Evolutionary conservation across 805 yeast genomes (phyloP), one percentile per base, ranked within the genome.

Genomic region (Kluyveromyces lactis): DNA sequence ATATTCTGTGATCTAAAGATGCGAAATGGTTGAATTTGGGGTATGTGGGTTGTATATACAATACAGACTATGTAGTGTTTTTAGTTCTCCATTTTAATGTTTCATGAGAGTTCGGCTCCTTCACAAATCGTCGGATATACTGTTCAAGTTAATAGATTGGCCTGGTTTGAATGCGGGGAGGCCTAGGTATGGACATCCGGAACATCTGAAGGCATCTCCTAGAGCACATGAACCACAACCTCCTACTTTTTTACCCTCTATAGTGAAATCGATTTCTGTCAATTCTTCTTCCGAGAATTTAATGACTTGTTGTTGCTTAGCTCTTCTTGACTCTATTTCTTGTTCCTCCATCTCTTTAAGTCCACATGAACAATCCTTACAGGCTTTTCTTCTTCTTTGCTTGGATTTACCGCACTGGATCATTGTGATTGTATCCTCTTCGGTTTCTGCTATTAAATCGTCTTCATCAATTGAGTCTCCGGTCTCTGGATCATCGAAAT

Each of bases 151-250:
- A 40, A 92, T 78, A 9, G 79, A 79, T 65, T 92, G 95, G 38
- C 99, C 99, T 1, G 97, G 98, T 64, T 87, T 87, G 73, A 92
- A 92, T 3, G 99, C 97, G 12, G 99, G 99, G 33, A 92, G 69
- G 0, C 99, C 99, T 49, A 92, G 67, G 63, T 81, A 92, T 29
- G 99, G 99, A 65, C 99, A 92, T 2, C 97, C 97, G 50, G 89
- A 95, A 62, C 99, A 92, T 56, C 99, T 72, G 67, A 92, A 92
- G 0, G 98, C 98, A 62, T 92, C 99, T 32, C 99, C 99, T 36
- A 92, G 71, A 0, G 97, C 80, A 66, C 99, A 92, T 9, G 95
- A 85, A 18, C 95, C 95, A 67, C 99, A 92, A 3, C 97, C 96
- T 26, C 97, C 97, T 10, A 95, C 82, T 55, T 60, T 55, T 56